These are phyloP conservation scores for Leucaena leucocephala DNA, from an alignment of 306 rosid genomes.

Conservation along the genomic window DNA sequence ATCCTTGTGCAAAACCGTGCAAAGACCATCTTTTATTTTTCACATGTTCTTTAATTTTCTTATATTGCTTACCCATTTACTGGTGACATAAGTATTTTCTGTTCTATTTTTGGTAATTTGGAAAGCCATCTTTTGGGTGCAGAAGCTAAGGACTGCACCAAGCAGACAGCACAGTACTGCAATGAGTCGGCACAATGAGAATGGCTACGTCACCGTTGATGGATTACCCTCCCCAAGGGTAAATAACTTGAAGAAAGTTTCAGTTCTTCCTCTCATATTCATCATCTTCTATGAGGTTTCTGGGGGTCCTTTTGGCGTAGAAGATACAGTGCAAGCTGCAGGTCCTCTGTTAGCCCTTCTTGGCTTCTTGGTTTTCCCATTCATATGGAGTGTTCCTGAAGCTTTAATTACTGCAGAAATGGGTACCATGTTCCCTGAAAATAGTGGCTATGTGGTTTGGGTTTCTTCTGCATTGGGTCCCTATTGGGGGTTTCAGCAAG, in stretches of 20 bases:
- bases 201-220: conserved; percentile 48
- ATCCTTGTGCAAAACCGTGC: no score
- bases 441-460: conserved; percentile 92
- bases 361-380: conserved; percentile 80
- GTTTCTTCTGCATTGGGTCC: conserved; percentile 91
- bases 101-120: conserved; percentile 13
- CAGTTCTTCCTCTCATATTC: conserved; percentile 81
- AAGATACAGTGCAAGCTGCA: conserved; percentile 85
- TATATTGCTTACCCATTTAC: not conserved
- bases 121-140: conserved; percentile 38
- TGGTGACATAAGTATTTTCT: not conserved
- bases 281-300: conserved; percentile 96
- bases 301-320: conserved; percentile 93
- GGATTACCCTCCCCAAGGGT: conserved; percentile 52
- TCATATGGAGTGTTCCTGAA: conserved; percentile 94
- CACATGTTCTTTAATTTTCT: not conserved
- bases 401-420: conserved; percentile 91
- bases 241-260: conserved; percentile 60
- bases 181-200: conserved; percentile 58
- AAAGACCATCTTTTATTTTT: no score
- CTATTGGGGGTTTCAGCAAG: conserved; percentile 93
- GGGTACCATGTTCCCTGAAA: conserved; percentile 98
- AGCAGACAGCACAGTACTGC: conserved; percentile 47
- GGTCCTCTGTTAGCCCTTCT: conserved; percentile 87
- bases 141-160: conserved; percentile 57